Evolutionary conservation across 495 filamentous ascomycete genomes (phyloP).

Genomic region (Schizothecium vesticola): DNA sequence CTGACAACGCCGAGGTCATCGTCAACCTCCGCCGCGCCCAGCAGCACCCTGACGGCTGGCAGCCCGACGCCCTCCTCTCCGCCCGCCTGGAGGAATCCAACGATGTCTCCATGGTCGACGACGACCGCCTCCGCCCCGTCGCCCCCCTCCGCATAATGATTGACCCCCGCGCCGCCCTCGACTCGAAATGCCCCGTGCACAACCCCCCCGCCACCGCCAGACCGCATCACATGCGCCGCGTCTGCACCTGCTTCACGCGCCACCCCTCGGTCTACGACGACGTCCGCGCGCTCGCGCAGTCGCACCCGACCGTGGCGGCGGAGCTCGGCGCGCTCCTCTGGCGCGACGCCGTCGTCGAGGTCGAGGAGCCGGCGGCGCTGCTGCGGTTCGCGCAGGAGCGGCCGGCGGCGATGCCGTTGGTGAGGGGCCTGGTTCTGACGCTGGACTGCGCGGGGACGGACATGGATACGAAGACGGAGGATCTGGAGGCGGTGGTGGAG

Average conservation of each 20-base stretch:
- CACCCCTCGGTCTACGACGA: background rate
- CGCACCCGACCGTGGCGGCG: background rate
- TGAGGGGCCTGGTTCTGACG: background rate
- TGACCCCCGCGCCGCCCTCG: background rate
- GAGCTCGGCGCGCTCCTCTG: conserved; percentile 10
- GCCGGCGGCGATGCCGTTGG: background rate
- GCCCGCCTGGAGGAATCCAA: background rate
- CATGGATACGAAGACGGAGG: background rate
- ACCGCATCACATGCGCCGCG: background rate
- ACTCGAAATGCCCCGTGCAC: background rate
- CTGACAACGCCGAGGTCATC: background rate
- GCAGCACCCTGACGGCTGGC: background rate
- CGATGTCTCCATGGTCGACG: background rate
- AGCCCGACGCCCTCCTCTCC: background rate
- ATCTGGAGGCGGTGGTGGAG: background rate
- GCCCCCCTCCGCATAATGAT: background rate
- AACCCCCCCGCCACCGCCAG: background rate
- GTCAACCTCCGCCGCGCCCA: background rate
- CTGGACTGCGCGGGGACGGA: background rate
- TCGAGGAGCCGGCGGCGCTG: conserved; percentile 1
- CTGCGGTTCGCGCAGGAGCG: conserved; percentile 1
- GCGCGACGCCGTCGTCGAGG: background rate
- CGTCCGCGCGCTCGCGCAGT: background rate
- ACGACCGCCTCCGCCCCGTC: background rate
- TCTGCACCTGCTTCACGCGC: background rate